These are phyloP conservation scores for Penstemon barbatus DNA, from an alignment of 257 asterid species.

Conservation along the genomic window DNA sequence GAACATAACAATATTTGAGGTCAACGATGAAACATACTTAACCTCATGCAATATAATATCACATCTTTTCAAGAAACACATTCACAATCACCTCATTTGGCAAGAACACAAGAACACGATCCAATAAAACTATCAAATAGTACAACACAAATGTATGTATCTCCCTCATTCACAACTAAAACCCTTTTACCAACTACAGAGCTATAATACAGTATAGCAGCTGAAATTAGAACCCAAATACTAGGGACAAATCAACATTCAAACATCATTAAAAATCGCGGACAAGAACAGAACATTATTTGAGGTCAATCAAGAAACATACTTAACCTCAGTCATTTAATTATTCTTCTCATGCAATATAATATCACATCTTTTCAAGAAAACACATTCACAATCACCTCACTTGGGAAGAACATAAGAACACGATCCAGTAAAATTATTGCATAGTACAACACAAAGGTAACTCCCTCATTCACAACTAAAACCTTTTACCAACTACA, in stretches of 20 bases:
- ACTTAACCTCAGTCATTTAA: not conserved
- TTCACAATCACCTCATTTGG: not conserved
- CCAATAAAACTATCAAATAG: too few relatives aligned
- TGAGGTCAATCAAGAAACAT: not conserved
- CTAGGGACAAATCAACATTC: not conserved
- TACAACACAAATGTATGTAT: too few relatives aligned
- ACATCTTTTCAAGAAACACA: conserved; percentile 2
- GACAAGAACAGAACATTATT: not conserved
- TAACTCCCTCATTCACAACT: not conserved
- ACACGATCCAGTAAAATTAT: not conserved
- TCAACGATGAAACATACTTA: not conserved
- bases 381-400: not conserved
- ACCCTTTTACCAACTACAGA: not conserved
- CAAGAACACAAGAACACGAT: too few relatives aligned
- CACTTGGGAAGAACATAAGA: not conserved
- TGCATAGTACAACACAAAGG: conserved; percentile 2
- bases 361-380: conserved; percentile 13
- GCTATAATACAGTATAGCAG: conserved; percentile 2
- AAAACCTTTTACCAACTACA: not conserved
- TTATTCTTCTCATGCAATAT: not conserved
- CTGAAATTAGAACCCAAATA: not conserved
- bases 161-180: too few relatives aligned
- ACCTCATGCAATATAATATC: not conserved
- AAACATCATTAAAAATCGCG: not conserved
- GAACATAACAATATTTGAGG: not conserved